Evolutionary conservation across 2,329 filamentous ascomycete species (phyloP).

Genomic region (Cladosporium sphaerospermum): DNA sequence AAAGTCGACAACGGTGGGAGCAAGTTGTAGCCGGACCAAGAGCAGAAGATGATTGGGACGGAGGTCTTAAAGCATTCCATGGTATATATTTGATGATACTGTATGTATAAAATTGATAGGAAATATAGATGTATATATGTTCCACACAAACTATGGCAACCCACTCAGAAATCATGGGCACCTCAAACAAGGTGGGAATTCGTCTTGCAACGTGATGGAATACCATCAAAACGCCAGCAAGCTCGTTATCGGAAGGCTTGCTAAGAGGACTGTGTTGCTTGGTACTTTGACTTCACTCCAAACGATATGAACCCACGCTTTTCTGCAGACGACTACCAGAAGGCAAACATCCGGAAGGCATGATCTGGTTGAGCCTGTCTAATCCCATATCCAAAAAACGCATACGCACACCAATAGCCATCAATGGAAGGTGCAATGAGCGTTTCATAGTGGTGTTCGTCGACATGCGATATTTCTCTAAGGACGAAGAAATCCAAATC

Average conservation of each 20-base stretch:
- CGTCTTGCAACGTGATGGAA: conserved; percentile 10
- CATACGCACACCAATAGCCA: not conserved
- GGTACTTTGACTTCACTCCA: not conserved
- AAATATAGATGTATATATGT: not conserved
- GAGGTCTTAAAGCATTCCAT: too few relatives aligned
- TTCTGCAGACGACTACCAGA: too few relatives aligned
- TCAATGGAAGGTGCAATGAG: too few relatives aligned
- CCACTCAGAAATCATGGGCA: conserved; percentile 7
- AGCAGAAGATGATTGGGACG: not conserved
- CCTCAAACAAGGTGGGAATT: conserved; percentile 9
- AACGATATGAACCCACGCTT: too few relatives aligned
- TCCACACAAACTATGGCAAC: conserved; percentile 9
- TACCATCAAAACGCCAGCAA: conserved; percentile 12
- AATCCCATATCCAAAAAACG: not conserved
- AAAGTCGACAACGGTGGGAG: conserved; percentile 21
- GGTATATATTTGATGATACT: not conserved
- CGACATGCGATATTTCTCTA: not conserved
- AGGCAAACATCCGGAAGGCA: too few relatives aligned
- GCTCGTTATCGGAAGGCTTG: conserved; percentile 12
- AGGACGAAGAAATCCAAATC: not conserved
- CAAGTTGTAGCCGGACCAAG: conserved; percentile 17
- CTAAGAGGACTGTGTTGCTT: conserved; percentile 13
- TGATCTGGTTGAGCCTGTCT: not conserved
- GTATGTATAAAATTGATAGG: not conserved
- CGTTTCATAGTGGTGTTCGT: too few relatives aligned